Evolutionary conservation across 371 early-diverging fungal species (phyloP).

Genomic region (Funneliformis caledonium): DNA sequence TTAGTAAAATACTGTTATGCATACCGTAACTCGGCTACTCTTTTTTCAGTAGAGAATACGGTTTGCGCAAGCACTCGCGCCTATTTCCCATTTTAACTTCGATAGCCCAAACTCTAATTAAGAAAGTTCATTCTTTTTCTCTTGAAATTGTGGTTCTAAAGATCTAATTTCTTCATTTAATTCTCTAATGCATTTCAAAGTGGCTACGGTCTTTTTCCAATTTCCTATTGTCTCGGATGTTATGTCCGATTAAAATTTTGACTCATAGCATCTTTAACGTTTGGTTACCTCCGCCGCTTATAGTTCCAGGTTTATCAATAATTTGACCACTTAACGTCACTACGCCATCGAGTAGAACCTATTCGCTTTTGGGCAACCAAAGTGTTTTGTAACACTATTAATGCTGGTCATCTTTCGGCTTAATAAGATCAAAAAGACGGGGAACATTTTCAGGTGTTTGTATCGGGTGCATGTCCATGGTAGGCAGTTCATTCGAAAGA

Average conservation of each 20-base stretch:
- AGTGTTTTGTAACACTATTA: constrained; percentile 92
- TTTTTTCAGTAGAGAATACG: constrained; percentile 64
- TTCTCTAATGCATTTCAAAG: constrained; percentile 61
- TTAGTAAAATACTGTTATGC: neutral
- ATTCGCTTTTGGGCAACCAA: constrained; percentile 92
- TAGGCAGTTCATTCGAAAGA: constrained; percentile 25
- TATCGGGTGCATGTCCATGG: too few species aligned
- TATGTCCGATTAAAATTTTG: constrained; percentile 66
- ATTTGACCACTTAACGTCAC: constrained; percentile 97
- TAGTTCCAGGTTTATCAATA: constrained; percentile 96
- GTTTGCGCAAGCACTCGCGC: constrained; percentile 59
- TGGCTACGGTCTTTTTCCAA: constrained; percentile 63
- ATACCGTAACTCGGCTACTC: too few species aligned
- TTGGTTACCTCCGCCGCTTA: constrained; percentile 94
- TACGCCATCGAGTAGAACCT: constrained; percentile 84
- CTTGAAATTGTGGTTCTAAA: constrained; percentile 37
- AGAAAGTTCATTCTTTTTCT: constrained; percentile 58
- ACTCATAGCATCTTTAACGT: constrained; percentile 85
- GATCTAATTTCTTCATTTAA: constrained; percentile 55
- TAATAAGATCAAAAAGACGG: constrained; percentile 92
- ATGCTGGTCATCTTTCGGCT: constrained; percentile 82
- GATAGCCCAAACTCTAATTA: constrained; percentile 67
- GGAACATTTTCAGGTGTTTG: constrained; percentile 62
- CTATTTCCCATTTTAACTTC: constrained; percentile 70
- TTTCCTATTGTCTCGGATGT: constrained; percentile 60